A percentile compares a stretch with the other conserved stretches of the same genome.
phyloP scores from a whole-genome alignment of 2,329 filamentous ascomycete genomes.

The Clonostachys solani region DNA sequence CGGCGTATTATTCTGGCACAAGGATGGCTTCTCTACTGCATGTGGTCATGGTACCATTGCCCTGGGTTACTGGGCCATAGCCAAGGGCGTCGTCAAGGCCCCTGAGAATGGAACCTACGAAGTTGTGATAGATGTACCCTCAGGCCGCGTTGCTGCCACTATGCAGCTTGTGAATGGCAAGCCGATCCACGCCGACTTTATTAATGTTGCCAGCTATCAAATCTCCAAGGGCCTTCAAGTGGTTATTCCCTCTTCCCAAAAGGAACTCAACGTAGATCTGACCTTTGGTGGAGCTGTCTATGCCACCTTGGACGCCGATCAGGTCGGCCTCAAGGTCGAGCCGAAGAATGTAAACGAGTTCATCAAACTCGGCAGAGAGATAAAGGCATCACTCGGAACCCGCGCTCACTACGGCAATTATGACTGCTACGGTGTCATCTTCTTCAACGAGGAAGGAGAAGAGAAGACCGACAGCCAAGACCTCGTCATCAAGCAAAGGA shows the following conservation, averaged over 20 bases:
- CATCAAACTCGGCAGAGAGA: conserved; percentile 4
- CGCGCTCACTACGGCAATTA: conserved; percentile 1
- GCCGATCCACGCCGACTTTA: conserved; percentile 3
- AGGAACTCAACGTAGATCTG: conserved; percentile 1
- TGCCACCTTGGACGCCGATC: conserved; percentile 2
- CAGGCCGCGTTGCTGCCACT: conserved; percentile 1
- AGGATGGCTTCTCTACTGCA: conserved; percentile 17
- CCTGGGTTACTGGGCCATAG: conserved; percentile 15
- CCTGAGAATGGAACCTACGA: neutral
- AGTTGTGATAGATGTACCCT: conserved; percentile 5
- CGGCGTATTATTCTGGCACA: conserved; percentile 19
- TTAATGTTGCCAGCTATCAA: conserved; percentile 3
- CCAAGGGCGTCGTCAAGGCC: conserved; percentile 2
- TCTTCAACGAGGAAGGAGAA: conserved; percentile 4
- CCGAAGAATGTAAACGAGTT: neutral
- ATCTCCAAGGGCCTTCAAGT: neutral
- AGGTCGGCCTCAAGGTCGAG: conserved; percentile 1
- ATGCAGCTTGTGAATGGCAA: neutral
- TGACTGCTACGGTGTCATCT: conserved; percentile 5
- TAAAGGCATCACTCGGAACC: conserved; percentile 3
- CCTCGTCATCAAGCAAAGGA: conserved; percentile 5
- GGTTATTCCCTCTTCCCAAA: neutral
- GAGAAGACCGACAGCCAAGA: neutral
- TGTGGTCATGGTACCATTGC: conserved; percentile 18
- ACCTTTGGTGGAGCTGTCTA: conserved; percentile 5